Conservation (phyloP, 768 basidiomycete species). For the Russula foetens region DNA sequence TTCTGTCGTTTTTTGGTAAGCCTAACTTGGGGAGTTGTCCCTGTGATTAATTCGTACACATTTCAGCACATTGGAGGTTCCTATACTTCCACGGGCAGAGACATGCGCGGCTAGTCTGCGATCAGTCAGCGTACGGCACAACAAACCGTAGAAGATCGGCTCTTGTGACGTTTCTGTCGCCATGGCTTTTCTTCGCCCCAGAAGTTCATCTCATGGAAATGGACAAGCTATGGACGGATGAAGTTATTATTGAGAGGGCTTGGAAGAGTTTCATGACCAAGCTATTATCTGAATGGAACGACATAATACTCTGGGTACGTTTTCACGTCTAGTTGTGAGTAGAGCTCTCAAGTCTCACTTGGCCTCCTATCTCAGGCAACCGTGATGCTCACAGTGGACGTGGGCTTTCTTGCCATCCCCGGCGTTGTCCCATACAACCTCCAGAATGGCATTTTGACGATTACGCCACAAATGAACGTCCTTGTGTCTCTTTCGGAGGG, state of each 20-base stretch:
- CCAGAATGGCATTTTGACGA: too few species aligned
- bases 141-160: neutral
- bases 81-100: too few species aligned
- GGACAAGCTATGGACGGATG: conserved; percentile 7
- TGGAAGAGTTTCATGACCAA: too few species aligned
- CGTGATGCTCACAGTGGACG: conserved; percentile 26
- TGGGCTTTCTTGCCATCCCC: conserved; percentile 30
- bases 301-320: too few species aligned
- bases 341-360: neutral
- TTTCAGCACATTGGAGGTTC: too few species aligned
- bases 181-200: too few species aligned
- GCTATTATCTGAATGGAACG: too few species aligned
- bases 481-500: conserved; percentile 38
- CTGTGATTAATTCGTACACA: too few species aligned
- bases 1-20: conserved; percentile 6
- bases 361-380: too few species aligned
- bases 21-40: too few species aligned
- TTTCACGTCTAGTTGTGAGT: too few species aligned
- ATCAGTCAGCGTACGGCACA: neutral
- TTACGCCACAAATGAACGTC: neutral
- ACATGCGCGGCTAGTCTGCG: neutral
- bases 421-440: conserved; percentile 19
- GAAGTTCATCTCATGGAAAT: too few species aligned
- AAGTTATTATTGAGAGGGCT: neutral
- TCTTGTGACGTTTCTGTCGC: conserved; percentile 2